Base-by-base conservation (phyloP, 495 filamentous ascomycete genomes). In the Mytilinidion resinicola region DNA sequence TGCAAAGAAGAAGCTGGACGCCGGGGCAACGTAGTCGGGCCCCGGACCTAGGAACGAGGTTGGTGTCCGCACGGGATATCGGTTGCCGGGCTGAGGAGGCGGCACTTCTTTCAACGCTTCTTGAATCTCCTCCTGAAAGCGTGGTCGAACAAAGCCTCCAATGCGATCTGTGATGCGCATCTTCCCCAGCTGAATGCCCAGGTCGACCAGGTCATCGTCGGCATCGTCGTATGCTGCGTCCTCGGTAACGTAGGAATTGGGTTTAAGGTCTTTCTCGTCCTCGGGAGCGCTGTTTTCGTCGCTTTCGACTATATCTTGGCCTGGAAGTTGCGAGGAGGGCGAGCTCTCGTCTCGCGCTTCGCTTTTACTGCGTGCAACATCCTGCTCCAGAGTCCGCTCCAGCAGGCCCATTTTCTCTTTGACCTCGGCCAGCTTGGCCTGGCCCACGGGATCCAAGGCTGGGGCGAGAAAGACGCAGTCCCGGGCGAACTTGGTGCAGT, bases 121-220 rank as follows among this genome's bases (percentile, higher is more conserved):
- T 9, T 44, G 21, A 12, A 67, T 80, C 77, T 89, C 85, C 71
- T 87, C 83, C 2, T 78, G 74, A 56, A 89, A 78, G 57, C 83
- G 78, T 14, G 85, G 77, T 20, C 77, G 67, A 15, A 75, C 73
- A 48, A 69, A 67, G 2, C 77, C 76, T 11, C 87, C 87, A 62
- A 89, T 82, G 17, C 86, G 77, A 64, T 90, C 87, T 0, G 82
- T 87, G 37, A 90, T 82, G 52, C 85, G 77, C 78, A 88, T 81
- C 57, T 79, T 84, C 8, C 87, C 86, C 53, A 90, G 73, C 57
- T 78, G 77, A 46, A 90, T 77, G 5, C 87, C 87, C 17, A 90
- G 70, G 66, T 91, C 87, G 54, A 84, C 75, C 14, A 88, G 67
- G 51, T 88, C 84, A 59, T 85, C 82, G 58, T 85, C 72, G 7